phyloP scores from a whole-genome alignment of 345 rosid genomes.

The Anacardium occidentale region DNA sequence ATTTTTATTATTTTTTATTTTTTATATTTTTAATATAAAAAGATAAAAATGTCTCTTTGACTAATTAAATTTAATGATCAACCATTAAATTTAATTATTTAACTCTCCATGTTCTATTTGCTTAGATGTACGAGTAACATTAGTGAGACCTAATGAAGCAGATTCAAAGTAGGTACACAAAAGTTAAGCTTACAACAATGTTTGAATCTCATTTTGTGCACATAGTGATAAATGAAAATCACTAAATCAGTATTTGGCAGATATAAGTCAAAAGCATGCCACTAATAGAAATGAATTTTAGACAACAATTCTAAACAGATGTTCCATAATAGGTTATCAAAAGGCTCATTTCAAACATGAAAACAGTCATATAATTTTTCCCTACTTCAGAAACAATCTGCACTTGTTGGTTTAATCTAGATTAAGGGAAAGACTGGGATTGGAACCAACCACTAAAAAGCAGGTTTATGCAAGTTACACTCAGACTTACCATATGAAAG shows the following conservation, averaged over 20 bases:
- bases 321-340: background rate
- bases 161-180: background rate
- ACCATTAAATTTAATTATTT: no score
- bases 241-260: background rate
- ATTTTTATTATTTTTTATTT: no score
- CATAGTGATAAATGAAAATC: background rate
- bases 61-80: no score
- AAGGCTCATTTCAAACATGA: background rate
- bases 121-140: background rate
- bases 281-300: background rate
- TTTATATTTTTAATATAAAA: no score
- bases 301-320: background rate
- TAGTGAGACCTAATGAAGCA: background rate
- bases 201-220: background rate
- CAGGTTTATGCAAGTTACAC: no score
- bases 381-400: background rate
- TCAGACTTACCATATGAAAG: no score
- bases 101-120: background rate
- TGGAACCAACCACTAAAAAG: background rate
- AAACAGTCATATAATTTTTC: background rate
- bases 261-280: background rate
- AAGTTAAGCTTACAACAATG: background rate
- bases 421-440: background rate
- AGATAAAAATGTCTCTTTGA: no score
- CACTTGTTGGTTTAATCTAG: background rate